Evolutionary conservation across 1,284 basidiomycete genomes (phyloP), one percentile per base, ranked within the genome.

Genomic region (Naganishia sp.): DNA sequence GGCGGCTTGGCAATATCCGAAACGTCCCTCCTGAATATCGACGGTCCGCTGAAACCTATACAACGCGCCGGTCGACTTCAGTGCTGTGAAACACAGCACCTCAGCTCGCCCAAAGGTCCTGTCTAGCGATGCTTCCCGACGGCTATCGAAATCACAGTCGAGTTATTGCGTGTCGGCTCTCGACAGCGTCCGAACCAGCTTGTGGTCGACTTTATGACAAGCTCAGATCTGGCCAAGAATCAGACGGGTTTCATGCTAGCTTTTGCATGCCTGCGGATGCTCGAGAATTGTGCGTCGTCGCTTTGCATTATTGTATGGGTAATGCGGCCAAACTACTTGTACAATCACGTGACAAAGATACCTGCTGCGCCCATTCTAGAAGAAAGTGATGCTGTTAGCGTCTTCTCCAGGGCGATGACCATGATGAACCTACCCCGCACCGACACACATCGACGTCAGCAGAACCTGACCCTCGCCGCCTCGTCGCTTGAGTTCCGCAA

Each of bases 381-480:
- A 64, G 6, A 1, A 11, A 13, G 10, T 45, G 17, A 21, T 9
- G 1, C 39, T 25, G n/a, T 15, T 23, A 54, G 55, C 55, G 41
- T 51, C 21, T 11, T 0, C 10, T 6, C 43, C 2, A 17, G 5
- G 23, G 23, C 9, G 1, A 18, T 49, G 18, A 18, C 17, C 9
- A 17, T 1, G 50, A 9, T 21, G 28, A 1, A 70, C 69, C 67
- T 46, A 70, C 69, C 70, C 70, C 15, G 70, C 67, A 32, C 71
- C 72, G 32, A 73, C 70, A 53, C 72, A 73, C 71, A 72, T 72
- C 55, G 68, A 70, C 17, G 71, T 73, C 62, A 67, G 54, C 47
- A 73, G 66, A 15, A 73, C 67, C 68, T 69, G 63, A 42, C 66
- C 66, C 55, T 71, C 68, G 42, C 69, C 67, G 28, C 69, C 66